These are phyloP conservation scores for Nissolia schottii DNA, from an alignment of 306 rosid species.

Conservation along the genomic window DNA sequence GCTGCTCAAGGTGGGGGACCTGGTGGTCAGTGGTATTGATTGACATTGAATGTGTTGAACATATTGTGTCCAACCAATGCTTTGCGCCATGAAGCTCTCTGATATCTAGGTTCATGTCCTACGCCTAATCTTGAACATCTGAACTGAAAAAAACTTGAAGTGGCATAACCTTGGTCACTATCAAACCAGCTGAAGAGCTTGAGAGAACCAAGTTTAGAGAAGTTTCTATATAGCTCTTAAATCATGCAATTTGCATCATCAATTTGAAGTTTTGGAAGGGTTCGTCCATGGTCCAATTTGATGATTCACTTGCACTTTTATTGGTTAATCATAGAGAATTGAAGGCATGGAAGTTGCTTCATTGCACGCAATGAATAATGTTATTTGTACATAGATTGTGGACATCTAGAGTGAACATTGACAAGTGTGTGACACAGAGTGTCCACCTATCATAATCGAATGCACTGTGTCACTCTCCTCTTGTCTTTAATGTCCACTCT, in stretches of 20 bases:
- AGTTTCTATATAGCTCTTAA: not conserved
- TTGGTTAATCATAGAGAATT: conserved; percentile 25
- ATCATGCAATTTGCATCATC: conserved; percentile 21
- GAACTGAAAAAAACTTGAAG: conserved; percentile 8
- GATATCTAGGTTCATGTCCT: conserved; percentile 20
- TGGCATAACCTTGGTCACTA: conserved; percentile 10
- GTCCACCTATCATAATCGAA: no score
- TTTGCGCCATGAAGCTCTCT: conserved; percentile 14
- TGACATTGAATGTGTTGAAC: conserved; percentile 31
- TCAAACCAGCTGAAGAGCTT: conserved; percentile 10
- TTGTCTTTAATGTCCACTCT: no score
- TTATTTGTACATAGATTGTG: no score
- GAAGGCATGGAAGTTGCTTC: conserved; percentile 22
- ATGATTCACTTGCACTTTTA: conserved; percentile 26
- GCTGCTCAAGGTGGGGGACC: conserved; percentile 90
- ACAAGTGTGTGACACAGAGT: no score
- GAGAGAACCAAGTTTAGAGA: conserved; percentile 17
- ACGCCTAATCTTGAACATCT: conserved; percentile 19
- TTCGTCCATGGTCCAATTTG: conserved; percentile 19
- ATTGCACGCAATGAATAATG: no score
- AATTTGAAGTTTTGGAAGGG: conserved; percentile 9
- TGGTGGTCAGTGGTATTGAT: conserved; percentile 84
- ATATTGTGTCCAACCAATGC: conserved; percentile 11
- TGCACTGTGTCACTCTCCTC: no score
- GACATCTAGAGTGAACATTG: no score